Conservation (phyloP, 1,284 basidiomycete genomes). For the Rhodotorula sp. region DNA sequence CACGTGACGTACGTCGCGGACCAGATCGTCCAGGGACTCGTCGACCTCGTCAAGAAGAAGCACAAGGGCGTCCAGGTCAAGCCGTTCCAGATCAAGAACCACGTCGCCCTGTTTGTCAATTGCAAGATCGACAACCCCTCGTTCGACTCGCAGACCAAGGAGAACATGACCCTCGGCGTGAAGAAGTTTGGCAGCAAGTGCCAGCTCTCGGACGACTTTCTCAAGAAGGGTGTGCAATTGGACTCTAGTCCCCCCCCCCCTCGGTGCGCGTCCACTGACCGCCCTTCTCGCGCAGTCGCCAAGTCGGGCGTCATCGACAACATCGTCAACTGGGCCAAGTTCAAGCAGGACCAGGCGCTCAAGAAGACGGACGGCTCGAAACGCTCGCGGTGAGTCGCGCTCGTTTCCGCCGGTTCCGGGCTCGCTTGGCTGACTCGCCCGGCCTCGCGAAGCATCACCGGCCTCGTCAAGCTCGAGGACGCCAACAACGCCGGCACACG, state of each 20-base stretch:
- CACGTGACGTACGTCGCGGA: conserved; percentile 87
- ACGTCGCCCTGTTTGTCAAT: conserved; percentile 99
- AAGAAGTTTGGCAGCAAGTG: conserved; percentile 88
- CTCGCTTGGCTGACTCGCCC: not conserved
- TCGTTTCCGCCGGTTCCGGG: not conserved
- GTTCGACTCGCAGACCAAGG: conserved; percentile 99
- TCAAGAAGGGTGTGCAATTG: conserved; percentile 76
- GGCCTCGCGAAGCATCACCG: conserved; percentile 60
- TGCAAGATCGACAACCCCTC: conserved; percentile 95
- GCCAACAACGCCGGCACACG: conserved; percentile 95
- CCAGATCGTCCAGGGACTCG: conserved; percentile 74
- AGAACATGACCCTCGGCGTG: conserved; percentile 82
- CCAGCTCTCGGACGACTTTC: conserved; percentile 83
- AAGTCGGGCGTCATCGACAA: conserved; percentile 92
- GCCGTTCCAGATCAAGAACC: conserved; percentile 88
- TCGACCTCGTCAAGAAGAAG: conserved; percentile 86
- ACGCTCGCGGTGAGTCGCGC: conserved; percentile 65
- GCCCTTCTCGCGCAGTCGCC: conserved; percentile 59
- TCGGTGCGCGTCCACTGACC: not conserved
- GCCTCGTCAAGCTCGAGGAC: conserved; percentile 90
- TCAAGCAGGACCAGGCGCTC: conserved; percentile 91
- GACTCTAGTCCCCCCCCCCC: not conserved
- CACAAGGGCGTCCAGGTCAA: conserved; percentile 85
- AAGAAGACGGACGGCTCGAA: conserved; percentile 97
- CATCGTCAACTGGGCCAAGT: conserved; percentile 91